Evolutionary conservation across 1,284 basidiomycete genomes (phyloP).

Genomic region (Tylopilus sp.): DNA sequence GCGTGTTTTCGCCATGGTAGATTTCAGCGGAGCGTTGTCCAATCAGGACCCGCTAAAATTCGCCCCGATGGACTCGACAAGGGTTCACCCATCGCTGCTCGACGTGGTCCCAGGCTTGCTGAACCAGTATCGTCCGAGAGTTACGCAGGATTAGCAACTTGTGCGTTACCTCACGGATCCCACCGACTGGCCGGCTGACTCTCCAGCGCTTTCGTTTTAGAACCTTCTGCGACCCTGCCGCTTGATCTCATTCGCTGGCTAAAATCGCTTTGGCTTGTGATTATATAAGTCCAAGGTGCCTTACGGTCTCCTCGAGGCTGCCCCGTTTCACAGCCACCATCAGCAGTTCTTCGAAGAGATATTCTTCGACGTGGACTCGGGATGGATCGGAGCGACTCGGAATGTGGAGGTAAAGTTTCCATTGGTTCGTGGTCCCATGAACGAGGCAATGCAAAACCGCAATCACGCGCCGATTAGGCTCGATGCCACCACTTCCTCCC

Average conservation of each 20-base stretch:
- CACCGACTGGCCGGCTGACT: background rate
- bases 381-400: slow-evolving; percentile 13
- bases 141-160: background rate
- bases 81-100: background rate
- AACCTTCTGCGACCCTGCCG: background rate
- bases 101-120: background rate
- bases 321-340: slow-evolving; percentile 25
- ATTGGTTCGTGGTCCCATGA: slow-evolving; percentile 19
- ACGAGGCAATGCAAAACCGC: slow-evolving; percentile 21
- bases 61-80: slow-evolving; percentile 4
- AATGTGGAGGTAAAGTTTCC: slow-evolving; percentile 14
- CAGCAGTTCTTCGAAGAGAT: slow-evolving; percentile 11
- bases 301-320: slow-evolving; percentile 19
- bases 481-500: slow-evolving; percentile 8
- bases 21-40: slow-evolving; percentile 11
- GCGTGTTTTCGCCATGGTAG: slow-evolving; percentile 1
- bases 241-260: slow-evolving; percentile 4
- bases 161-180: too few species aligned
- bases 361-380: slow-evolving; percentile 17
- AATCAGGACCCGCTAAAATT: slow-evolving; percentile 12
- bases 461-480: slow-evolving; percentile 14
- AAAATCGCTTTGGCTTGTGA: background rate
- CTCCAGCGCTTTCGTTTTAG: background rate
- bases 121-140: background rate
- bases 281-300: slow-evolving; percentile 17